phyloP scores from a whole-genome alignment of 352 stramenopile species.

The Pythium myriotylum region DNA sequence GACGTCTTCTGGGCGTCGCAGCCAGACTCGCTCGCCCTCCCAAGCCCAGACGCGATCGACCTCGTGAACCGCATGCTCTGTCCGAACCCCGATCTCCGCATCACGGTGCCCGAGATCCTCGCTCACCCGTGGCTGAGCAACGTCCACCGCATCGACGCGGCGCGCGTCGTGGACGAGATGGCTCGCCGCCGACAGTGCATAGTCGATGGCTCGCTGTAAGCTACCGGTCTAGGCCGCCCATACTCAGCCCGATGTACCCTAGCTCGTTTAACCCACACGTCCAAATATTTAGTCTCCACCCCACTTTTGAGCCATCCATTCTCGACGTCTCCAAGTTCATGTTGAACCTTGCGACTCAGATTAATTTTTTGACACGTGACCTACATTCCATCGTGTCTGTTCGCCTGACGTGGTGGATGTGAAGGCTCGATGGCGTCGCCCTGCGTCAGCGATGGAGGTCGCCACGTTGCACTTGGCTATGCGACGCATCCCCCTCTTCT shows the following conservation, averaged over 20 bases:
- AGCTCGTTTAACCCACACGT: background rate
- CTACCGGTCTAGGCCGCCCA: background rate
- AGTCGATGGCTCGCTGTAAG: background rate
- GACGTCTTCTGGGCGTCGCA: constrained; percentile 63
- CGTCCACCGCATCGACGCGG: constrained; percentile 42
- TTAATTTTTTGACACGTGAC: constrained; percentile 5
- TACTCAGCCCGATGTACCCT: constrained; percentile 3
- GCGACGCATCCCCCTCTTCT: constrained; percentile 15
- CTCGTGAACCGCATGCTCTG: constrained; percentile 74
- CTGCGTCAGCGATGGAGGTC: constrained; percentile 14
- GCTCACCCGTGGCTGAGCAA: constrained; percentile 62
- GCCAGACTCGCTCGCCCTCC: constrained; percentile 36
- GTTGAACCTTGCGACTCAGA: constrained; percentile 11
- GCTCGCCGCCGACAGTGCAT: constrained; percentile 31
- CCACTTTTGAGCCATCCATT: background rate
- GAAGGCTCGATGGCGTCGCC: constrained; percentile 3
- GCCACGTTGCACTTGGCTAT: background rate
- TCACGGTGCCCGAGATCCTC: constrained; percentile 57
- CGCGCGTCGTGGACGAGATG: constrained; percentile 42
- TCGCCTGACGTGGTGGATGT: constrained; percentile 11
- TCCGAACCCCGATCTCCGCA: constrained; percentile 56
- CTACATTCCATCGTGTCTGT: constrained; percentile 10
- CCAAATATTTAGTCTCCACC: constrained; percentile 3
- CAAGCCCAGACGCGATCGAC: constrained; percentile 61
- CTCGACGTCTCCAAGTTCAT: constrained; percentile 2